Evolutionary conservation across 2,329 filamentous ascomycete genomes (phyloP), one percentile per base, ranked within the genome.

Genomic region (Juglanconis sp.): DNA sequence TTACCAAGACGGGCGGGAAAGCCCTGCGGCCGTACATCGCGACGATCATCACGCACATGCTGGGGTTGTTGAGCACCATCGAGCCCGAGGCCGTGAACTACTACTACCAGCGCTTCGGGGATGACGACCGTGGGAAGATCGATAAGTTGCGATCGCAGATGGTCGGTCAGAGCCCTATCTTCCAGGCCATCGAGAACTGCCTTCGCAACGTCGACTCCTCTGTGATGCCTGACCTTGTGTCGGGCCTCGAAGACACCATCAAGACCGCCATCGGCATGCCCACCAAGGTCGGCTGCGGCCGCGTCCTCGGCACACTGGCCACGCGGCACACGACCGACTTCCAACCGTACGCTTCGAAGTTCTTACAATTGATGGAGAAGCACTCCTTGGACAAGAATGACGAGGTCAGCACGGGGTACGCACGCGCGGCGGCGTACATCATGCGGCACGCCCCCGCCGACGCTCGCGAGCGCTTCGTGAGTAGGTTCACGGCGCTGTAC

Each of bases 31-130:
- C 90, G 0, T 96, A 93, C 74, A 88, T 96, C 31, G 86, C 93
- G 0, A 85, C 86, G 50, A 87, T 99, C 60, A 81, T 97, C 7
- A 89, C 92, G 61, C 88, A 91, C 63, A 84, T 96, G 38, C 81
- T 99, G 2, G 87, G 87, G 0, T 81, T 96, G 3, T 79, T 98
- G 24, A 97, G 92, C 71, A 92, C 91, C 0, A 81, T 98, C 55
- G 95, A 99, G 73, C 91, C 90, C 0, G 89, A 96, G 72, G 87
- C 87, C 31, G 86, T 98, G 69, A 97, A 97, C 68, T 98, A 96
- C 71, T 81, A 96, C 56, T 95, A 97, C 73, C 86, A 97, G 63
- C 92, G 96, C 67, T 91, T 92, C 0, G 88, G 92, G 65, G 92
- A 96, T 53, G 82, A 96, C 34, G 96, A 90, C 0, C 88, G 92